Evolutionary conservation across 169 alveolate species (phyloP), one percentile per base, ranked within the genome.

Genomic region (Haemoproteus tartakovskyi): DNA sequence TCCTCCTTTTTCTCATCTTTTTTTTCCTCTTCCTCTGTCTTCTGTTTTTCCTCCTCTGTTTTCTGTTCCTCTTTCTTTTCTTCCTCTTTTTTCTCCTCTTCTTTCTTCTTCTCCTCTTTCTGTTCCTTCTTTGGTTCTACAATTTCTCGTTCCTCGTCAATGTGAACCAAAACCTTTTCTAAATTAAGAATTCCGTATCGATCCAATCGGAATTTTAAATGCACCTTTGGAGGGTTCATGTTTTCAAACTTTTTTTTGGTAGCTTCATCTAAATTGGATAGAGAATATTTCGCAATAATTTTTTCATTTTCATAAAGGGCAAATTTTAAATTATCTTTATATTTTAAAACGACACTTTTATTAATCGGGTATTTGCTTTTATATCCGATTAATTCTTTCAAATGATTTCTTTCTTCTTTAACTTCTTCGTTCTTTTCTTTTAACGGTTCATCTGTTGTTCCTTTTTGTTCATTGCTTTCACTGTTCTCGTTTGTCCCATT

Each of bases 221-320:
- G 33, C 24, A 74, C 12, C 36, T 74, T 74, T 0, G 84, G 78
- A 2, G 50, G 12, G n/a, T 47, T 51, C 3, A 74, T 29, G 36
- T 56, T 22, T 24, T 74, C 70, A 59, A 30, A 54, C 29, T 60
- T 54, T 26, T 52, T 52, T 54, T 57, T 61, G 2, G 54, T 62
- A 9, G 52, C 56, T 14, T 50, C 64, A 48, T 62, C 61, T 46
- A 41, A n/a, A 14, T 30, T 29, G 16, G 19, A 33, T 27, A 64
- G 24, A 12, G 56, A 30, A 37, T 57, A 80, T 18, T 80, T 37
- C 2, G 24, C 36, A 18, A 78, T 56, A 6, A 38, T 47, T 33
- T 48, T 48, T 21, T 74, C 83, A 43, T 79, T 79, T 19, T 79
- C 87, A 50, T 26, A 63, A 45, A 79, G 40, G 18, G 81, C 33